Percentiles rank a stretch among this genome's conserved stretches.
Evolutionary conservation across 1,284 basidiomycete genomes (phyloP).

Genomic region (Leccinum pallidistipes): DNA sequence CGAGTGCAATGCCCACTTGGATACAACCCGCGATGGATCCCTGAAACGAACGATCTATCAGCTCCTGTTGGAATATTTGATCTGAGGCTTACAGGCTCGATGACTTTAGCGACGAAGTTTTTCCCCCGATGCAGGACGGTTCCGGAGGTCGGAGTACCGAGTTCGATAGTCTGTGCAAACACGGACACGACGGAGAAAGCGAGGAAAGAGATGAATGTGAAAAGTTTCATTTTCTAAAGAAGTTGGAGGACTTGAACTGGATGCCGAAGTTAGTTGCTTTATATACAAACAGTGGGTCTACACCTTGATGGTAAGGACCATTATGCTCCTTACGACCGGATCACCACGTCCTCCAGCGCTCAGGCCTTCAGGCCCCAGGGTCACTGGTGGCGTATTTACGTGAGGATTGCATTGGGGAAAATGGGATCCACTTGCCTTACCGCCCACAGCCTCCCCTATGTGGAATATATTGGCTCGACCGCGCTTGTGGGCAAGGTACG

Average conservation of each 20-base stretch:
- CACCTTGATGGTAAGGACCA: not conserved
- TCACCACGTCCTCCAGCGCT: not conserved
- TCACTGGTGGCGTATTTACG: not conserved
- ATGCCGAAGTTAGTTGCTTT: not conserved
- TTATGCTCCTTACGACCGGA: not conserved
- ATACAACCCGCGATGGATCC: not conserved
- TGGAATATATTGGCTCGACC: not conserved
- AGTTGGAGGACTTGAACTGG: not conserved
- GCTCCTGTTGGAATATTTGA: not conserved
- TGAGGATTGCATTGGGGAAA: not conserved
- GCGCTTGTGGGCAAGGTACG: not conserved
- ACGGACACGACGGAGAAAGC: conserved; percentile 6
- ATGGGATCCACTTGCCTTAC: not conserved
- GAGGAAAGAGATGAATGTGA: conserved; percentile 10
- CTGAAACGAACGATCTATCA: not conserved
- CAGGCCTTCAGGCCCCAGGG: not conserved
- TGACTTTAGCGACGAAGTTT: not conserved
- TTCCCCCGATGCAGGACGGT: not conserved
- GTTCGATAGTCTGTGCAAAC: conserved; percentile 31
- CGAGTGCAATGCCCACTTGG: not conserved
- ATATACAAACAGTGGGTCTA: not conserved
- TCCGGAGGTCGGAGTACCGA: conserved; percentile 6
- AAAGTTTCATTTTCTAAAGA: conserved; percentile 19
- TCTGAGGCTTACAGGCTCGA: not conserved
- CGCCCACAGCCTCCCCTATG: not conserved